These are phyloP conservation scores for Phylloporus sp. DNA, from an alignment of 768 basidiomycete species.

Conservation along the genomic window DNA sequence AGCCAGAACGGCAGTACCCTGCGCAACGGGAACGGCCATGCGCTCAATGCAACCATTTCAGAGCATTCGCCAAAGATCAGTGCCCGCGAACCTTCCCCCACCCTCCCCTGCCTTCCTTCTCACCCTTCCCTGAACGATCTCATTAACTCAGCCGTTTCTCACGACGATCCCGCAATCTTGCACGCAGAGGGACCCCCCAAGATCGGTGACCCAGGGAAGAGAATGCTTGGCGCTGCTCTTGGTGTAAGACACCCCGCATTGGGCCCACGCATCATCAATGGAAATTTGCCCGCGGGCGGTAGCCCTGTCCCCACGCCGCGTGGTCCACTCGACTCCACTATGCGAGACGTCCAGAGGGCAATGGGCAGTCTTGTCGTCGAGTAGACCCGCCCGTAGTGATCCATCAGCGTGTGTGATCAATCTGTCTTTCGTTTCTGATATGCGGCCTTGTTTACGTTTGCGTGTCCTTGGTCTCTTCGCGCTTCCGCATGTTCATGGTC, in stretches of 20 bases:
- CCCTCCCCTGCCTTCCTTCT: slow-evolving; percentile 71
- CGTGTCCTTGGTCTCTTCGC: slow-evolving; percentile 6
- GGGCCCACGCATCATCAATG: slow-evolving; percentile 51
- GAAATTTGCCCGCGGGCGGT: slow-evolving; percentile 34
- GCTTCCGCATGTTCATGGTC: slow-evolving; percentile 13
- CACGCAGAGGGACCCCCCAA: slow-evolving; percentile 54
- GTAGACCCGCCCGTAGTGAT: slow-evolving; percentile 34
- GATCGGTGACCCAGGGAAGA: slow-evolving; percentile 84
- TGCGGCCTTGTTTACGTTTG: slow-evolving; percentile 20
- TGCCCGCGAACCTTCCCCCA: slow-evolving; percentile 74
- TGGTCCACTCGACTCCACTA: slow-evolving; percentile 48
- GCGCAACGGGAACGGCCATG: slow-evolving; percentile 33
- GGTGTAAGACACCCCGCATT: slow-evolving; percentile 78
- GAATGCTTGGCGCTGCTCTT: slow-evolving; percentile 83
- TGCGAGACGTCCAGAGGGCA: slow-evolving; percentile 67
- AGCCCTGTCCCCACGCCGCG: slow-evolving; percentile 21
- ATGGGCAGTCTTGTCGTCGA: slow-evolving; percentile 76
- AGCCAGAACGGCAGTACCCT: slow-evolving; percentile 30
- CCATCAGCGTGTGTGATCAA: slow-evolving; percentile 18
- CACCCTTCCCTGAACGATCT: slow-evolving; percentile 83
- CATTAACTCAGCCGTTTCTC: slow-evolving; percentile 63
- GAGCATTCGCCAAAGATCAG: slow-evolving; percentile 40
- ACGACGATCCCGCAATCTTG: slow-evolving; percentile 65
- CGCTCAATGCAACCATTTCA: slow-evolving; percentile 43
- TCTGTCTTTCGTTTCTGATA: slow-evolving; percentile 20